Evolutionary conservation across 1,284 basidiomycete genomes (phyloP), one percentile per base, ranked within the genome.

Genomic region (Ganoderma meredithae): DNA sequence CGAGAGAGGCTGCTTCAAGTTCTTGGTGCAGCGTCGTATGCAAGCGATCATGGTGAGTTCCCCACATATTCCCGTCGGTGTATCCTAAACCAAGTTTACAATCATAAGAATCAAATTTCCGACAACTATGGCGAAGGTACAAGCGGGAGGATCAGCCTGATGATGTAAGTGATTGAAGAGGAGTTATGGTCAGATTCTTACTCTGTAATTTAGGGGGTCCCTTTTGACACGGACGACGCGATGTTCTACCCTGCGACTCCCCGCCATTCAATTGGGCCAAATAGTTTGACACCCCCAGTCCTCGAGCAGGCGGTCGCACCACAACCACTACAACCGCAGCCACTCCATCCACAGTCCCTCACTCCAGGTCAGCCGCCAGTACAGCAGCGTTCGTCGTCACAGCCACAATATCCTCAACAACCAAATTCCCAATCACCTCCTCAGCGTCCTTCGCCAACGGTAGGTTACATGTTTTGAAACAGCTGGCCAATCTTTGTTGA

Each of bases 111-210:
- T 82, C 83, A 8, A 86, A 88, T 33, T 92, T 92, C 73, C 84
- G 88, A 17, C 81, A 81, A 17, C 79, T 93, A 40, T 94, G 92
- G 92, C 83, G 83, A 68, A 88, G 86, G 71, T 84, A 93, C 40
- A 92, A 91, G 72, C 86, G 88, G 3, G 78, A 80, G 12, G 89
- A 90, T 73, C 90, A 91, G 74, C 92, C 92, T 1, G 92, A 93
- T 10, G 84, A 89, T 80, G 89, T 89, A n/a, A 9, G 79, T 71
- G 31, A 64, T 13, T 40, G 53, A 13, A 12, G 13, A 27, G 44
- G 25, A 40, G 53, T 39, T 17, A 43, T 60, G 27, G 15, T 43
- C 60, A 44, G 43, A 7, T 55, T 25, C 27, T n/a, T 22, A 56
- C 33, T 25, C 63, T 39, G 17, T 22, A 19, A 47, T 65, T 3